These are phyloP conservation scores for Aureobasidium mangrovei DNA, from an alignment of 2,329 filamentous ascomycete species.

Conservation along the genomic window DNA sequence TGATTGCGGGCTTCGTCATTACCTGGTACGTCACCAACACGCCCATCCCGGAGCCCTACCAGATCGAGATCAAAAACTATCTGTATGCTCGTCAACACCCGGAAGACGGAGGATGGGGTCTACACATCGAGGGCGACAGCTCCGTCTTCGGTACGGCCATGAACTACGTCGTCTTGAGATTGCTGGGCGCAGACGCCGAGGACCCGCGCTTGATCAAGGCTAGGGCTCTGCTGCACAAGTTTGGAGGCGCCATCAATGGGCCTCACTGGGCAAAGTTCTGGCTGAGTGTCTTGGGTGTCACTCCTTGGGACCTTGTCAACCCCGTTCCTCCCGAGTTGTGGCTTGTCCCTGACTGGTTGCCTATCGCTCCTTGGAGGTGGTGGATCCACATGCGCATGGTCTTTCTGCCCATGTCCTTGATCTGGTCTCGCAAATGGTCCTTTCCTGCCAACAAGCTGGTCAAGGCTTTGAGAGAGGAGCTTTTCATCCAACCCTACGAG, in stretches of 20 bases:
- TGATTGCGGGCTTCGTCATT: conserved; percentile 76
- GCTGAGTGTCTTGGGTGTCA: conserved; percentile 75
- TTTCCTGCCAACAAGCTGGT: conserved; percentile 59
- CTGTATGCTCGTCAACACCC: conserved; percentile 70
- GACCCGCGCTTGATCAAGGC: conserved; percentile 81
- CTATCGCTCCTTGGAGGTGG: conserved; percentile 68
- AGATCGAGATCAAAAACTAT: conserved; percentile 87
- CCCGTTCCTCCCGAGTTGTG: conserved; percentile 89
- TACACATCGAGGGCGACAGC: conserved; percentile 90
- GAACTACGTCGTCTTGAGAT: conserved; percentile 74
- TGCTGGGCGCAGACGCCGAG: conserved; percentile 76
- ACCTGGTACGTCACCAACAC: conserved; percentile 85
- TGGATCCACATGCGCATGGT: conserved; percentile 98
- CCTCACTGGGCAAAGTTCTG: conserved; percentile 99
- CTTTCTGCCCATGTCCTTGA: conserved; percentile 83
- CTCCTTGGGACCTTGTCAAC: conserved; percentile 87
- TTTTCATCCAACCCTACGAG: conserved; percentile 71
- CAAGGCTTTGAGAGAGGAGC: conserved; percentile 63
- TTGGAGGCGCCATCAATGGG: conserved; percentile 73
- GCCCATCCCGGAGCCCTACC: conserved; percentile 68
- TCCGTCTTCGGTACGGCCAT: conserved; percentile 82
- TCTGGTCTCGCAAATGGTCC: conserved; percentile 76
- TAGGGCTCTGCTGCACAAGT: conserved; percentile 67
- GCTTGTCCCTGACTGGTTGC: conserved; percentile 37
- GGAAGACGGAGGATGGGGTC: conserved; percentile 84